Evolutionary conservation across 169 alveolate species (phyloP), one percentile per base, ranked within the genome.

Genomic region (Cryptosporidium ryanae): DNA sequence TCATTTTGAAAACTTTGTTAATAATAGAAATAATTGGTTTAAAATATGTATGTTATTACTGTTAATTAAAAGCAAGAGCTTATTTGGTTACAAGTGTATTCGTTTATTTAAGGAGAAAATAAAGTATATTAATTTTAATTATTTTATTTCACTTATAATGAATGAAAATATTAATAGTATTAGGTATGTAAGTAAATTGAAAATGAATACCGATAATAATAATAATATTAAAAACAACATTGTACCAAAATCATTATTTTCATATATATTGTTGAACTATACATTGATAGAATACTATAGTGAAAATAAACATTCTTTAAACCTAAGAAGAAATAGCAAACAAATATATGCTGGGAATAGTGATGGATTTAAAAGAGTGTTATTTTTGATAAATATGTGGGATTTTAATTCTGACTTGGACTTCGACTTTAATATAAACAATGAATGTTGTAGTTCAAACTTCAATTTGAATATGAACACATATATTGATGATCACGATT

Each of bases 221-320:
- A 0, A 10, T 1, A 38, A 38, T 38, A 10, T 38, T 38, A 38
- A 6, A 29, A 49, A 68, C 7, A 64, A 29, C 38, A 18, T 76
- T 29, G 52, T 29, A 0, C 76, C 87, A 32, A 76, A 61, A 18
- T 76, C 87, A 7, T 29, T 54, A 21, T 76, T 76, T 25, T 76
- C 87, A 8, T 31, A 55, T 12, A 0, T 76, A 21, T 21, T 76
- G 21, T 48, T 59, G n/a, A 31, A 76, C 10, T 76, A 76, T 46
- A 17, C 50, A n/a, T 21, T 59, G 32, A 13, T 76, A 27, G 21
- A 68, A 29, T 27, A 18, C 25, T 21, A 21, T 21, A 32, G 3
- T 6, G 21, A 21, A 61, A 23, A 18, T 13, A 21, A 21, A 0
- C 6, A 61, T 2, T 55, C 27, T 2, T 23, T 8, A 7, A 25